phyloP scores from a whole-genome alignment of 2,329 filamentous ascomycete species.

The Acephala macrosclerotiorum region DNA sequence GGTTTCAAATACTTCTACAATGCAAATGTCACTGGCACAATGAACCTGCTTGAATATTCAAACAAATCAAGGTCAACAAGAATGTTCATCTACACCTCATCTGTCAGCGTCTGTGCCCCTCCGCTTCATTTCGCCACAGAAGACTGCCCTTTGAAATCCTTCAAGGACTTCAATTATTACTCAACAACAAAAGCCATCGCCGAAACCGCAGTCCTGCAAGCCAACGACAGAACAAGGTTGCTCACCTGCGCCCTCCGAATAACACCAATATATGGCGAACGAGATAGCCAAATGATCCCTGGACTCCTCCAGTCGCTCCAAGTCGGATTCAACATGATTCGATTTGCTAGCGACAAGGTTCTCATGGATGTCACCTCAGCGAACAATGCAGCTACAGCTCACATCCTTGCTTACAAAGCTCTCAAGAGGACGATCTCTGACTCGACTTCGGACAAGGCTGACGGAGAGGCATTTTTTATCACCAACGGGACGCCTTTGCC shows the following conservation, averaged over 20 bases:
- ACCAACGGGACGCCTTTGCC: background rate
- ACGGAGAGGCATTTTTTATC: background rate
- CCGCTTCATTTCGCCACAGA: background rate
- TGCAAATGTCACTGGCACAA: too few relatives aligned
- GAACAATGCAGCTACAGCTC: background rate
- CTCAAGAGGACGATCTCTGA: background rate
- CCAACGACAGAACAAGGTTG: background rate
- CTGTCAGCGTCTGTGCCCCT: background rate
- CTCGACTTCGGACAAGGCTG: background rate
- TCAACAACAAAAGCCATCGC: background rate
- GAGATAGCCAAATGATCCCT: background rate
- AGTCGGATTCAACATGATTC: background rate
- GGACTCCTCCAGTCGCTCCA: background rate
- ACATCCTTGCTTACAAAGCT: background rate
- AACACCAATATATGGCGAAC: background rate
- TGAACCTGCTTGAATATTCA: too few relatives aligned
- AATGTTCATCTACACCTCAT: background rate
- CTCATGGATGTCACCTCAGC: background rate
- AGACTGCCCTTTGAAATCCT: background rate
- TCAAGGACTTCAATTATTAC: background rate
- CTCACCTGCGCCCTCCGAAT: background rate
- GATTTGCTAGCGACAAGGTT: background rate
- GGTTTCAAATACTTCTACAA: too few relatives aligned
- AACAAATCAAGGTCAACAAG: too few relatives aligned
- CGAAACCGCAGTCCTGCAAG: background rate